A percentile compares a stretch with the other conserved stretches of the same genome.
These are phyloP conservation scores for Microbotryum intermedium DNA, from an alignment of 1,284 basidiomycete genomes.

Conservation along the genomic window DNA sequence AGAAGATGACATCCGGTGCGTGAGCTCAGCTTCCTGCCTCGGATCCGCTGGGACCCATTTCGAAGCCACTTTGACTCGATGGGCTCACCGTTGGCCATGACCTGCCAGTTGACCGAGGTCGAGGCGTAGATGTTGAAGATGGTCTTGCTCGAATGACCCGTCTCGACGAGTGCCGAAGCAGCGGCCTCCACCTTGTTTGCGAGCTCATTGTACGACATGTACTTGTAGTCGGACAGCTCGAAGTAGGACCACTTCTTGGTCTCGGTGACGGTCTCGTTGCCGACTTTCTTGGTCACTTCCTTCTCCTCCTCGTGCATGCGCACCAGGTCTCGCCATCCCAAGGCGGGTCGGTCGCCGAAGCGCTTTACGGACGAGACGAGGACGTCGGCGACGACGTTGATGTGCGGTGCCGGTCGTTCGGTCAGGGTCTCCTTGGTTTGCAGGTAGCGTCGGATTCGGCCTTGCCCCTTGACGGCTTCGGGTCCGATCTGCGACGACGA, in stretches of 20 bases:
- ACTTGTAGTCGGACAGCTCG: constrained; percentile 80
- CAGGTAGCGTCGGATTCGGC: background rate
- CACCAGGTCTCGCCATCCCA: constrained; percentile 73
- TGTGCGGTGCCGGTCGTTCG: background rate
- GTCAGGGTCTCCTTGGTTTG: background rate
- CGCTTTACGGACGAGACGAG: constrained; percentile 1
- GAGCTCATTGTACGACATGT: constrained; percentile 62
- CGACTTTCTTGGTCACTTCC: constrained; percentile 62
- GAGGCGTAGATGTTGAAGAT: constrained; percentile 87
- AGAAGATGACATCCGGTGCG: background rate
- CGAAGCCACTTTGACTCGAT: background rate
- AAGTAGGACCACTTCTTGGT: constrained; percentile 95
- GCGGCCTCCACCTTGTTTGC: constrained; percentile 56
- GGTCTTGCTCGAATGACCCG: constrained; percentile 61
- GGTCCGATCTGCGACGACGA: background rate
- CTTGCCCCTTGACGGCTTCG: background rate
- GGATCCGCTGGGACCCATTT: background rate
- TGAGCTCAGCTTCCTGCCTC: too few relatives aligned
- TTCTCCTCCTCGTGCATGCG: constrained; percentile 76
- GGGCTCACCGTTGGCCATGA: constrained; percentile 57
- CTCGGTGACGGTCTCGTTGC: constrained; percentile 72
- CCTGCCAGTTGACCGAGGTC: constrained; percentile 65
- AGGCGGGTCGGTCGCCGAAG: constrained; percentile 48
- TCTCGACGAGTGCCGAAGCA: constrained; percentile 59
- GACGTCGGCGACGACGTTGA: constrained; percentile 23